Percentiles rank a stretch among this genome's conserved stretches.
These are phyloP conservation scores for Cenchrus fungigraminus DNA, from an alignment of 176 grass and related monocot species.

Conservation along the genomic window DNA sequence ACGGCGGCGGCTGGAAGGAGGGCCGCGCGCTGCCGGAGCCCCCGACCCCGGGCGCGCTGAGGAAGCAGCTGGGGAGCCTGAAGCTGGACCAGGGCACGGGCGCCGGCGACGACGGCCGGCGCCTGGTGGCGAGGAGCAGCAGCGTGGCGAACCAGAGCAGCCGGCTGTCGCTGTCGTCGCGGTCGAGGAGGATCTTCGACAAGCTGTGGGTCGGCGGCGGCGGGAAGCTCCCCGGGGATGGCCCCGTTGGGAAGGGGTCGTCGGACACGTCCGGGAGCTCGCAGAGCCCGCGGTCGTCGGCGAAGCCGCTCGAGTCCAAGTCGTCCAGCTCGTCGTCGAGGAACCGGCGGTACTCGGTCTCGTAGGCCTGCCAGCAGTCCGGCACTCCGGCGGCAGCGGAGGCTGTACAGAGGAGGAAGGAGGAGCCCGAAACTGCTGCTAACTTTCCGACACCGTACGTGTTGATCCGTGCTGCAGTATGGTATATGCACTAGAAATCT, in stretches of 20 bases:
- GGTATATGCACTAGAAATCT: neutral
- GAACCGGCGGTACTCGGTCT: conserved; percentile 66
- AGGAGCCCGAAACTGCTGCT: conserved; percentile 12
- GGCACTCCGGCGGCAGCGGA: neutral
- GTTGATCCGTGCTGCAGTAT: neutral
- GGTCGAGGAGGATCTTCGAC: conserved; percentile 79
- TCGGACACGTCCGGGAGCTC: conserved; percentile 79
- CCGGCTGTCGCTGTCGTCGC: conserved; percentile 56
- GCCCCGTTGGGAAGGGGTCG: conserved; percentile 49
- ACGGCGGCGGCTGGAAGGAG: conserved; percentile 32
- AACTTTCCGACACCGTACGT: neutral
- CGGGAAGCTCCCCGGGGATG: conserved; percentile 47
- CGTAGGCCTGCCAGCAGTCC: conserved; percentile 28
- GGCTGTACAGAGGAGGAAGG: conserved; percentile 46
- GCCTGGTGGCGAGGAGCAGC: conserved; percentile 40
- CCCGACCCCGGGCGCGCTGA: conserved; percentile 23
- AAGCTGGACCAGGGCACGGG: conserved; percentile 26
- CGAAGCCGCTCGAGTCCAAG: conserved; percentile 62
- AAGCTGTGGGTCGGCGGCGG: conserved; percentile 56
- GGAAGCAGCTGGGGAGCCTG: conserved; percentile 59
- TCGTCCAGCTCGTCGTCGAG: conserved; percentile 51
- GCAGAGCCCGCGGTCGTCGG: conserved; percentile 61
- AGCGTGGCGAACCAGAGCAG: conserved; percentile 54
- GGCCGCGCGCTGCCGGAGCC: conserved; percentile 35
- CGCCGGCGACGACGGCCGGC: conserved; percentile 42